Conservation (phyloP, 2,329 filamentous ascomycete species). For the Microcyclospora tardicrescens region DNA sequence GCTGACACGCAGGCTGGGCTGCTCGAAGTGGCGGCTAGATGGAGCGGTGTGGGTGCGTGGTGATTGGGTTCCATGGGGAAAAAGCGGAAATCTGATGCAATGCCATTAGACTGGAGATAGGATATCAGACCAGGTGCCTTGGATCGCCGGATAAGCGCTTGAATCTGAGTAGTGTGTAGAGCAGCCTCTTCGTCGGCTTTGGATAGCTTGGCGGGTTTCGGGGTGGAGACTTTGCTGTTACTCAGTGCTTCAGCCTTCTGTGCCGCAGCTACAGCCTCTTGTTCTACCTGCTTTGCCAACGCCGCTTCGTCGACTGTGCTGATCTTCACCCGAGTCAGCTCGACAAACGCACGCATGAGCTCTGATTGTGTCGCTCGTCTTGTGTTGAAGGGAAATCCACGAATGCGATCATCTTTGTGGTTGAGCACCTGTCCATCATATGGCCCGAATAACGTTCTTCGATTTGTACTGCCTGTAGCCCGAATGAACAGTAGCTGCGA, state of each 20-base stretch:
- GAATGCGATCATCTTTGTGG: slow-evolving; percentile 64
- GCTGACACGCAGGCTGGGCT: slow-evolving; percentile 64
- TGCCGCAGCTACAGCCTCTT: slow-evolving; percentile 30
- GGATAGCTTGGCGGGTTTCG: slow-evolving; percentile 50
- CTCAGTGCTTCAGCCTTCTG: slow-evolving; percentile 21
- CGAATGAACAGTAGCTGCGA: slow-evolving; percentile 79
- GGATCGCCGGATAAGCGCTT: slow-evolving; percentile 74
- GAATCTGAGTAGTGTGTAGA: slow-evolving; percentile 79
- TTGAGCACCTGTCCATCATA: slow-evolving; percentile 79
- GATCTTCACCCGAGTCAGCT: slow-evolving; percentile 82
- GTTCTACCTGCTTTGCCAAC: slow-evolving; percentile 35
- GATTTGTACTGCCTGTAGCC: slow-evolving; percentile 75
- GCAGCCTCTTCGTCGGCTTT: slow-evolving; percentile 74
- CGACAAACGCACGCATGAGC: slow-evolving; percentile 86
- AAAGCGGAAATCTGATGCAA: slow-evolving; percentile 63
- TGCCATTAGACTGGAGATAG: slow-evolving; percentile 65
- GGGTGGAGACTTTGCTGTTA: slow-evolving; percentile 35
- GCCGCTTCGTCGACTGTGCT: slow-evolving; percentile 59
- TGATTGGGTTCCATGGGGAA: slow-evolving; percentile 57
- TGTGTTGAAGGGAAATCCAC: slow-evolving; percentile 88
- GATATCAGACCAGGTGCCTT: slow-evolving; percentile 78
- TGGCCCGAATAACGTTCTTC: slow-evolving; percentile 75
- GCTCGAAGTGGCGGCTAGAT: slow-evolving; percentile 73
- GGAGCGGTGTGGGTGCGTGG: slow-evolving; percentile 72
- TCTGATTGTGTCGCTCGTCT: slow-evolving; percentile 84